A percentile compares a stretch with the other conserved stretches of the same genome.
phyloP scores from a whole-genome alignment of 805 yeast species.

The Zygosaccharomyces gambellarensis region DNA sequence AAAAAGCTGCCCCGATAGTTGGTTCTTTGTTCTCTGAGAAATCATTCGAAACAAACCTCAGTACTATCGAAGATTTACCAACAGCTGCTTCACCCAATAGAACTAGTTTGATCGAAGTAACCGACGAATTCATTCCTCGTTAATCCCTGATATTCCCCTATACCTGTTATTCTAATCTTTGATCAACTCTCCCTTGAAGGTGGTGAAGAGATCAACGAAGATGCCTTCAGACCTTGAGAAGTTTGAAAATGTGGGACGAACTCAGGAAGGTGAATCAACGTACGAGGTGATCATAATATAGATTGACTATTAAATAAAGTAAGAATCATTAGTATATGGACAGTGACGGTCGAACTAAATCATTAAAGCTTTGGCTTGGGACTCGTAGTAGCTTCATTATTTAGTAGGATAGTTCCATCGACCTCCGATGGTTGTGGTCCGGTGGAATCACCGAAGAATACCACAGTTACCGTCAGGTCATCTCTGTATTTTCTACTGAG shows the following conservation, averaged over 20 bases:
- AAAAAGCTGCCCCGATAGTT: slow-evolving; percentile 95
- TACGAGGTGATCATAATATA: not conserved
- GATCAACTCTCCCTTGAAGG: slow-evolving; percentile 1
- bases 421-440: slow-evolving; percentile 32
- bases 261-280: not conserved
- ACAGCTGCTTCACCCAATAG: slow-evolving; percentile 97
- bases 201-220: not conserved
- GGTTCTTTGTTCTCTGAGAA: slow-evolving; percentile 97
- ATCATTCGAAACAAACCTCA: slow-evolving; percentile 89
- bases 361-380: slow-evolving; percentile 26
- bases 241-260: not conserved
- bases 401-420: slow-evolving; percentile 23
- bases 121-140: slow-evolving; percentile 27
- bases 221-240: not conserved
- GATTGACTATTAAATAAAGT: not conserved
- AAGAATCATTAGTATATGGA: not conserved
- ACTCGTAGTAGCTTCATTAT: slow-evolving; percentile 26
- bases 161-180: not conserved
- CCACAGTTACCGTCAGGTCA: slow-evolving; percentile 92
- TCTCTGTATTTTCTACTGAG: slow-evolving; percentile 89
- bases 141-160: not conserved
- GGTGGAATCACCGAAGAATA: slow-evolving; percentile 67
- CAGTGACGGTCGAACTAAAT: not conserved
- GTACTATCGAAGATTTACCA: slow-evolving; percentile 88
- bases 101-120: slow-evolving; percentile 67